Percentiles rank a stretch among this genome's conserved stretches.
phyloP scores from a whole-genome alignment of 768 basidiomycete species.

The Mycena sanguinolenta region DNA sequence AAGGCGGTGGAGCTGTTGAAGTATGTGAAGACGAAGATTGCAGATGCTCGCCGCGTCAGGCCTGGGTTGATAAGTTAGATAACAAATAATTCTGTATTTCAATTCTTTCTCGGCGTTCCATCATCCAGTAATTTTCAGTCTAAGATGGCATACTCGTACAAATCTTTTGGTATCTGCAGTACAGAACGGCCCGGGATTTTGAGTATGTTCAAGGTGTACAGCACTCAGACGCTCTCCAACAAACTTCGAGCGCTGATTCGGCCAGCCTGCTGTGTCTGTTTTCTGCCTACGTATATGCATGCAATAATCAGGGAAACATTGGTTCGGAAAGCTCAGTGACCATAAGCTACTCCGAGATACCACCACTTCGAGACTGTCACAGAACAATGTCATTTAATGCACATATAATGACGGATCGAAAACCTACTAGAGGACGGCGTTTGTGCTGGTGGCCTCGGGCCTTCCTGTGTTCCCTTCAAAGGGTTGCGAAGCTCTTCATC shows the following conservation, averaged over 20 bases:
- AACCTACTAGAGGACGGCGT: conserved; percentile 16
- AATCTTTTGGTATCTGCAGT: no score
- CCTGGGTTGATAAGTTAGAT: conserved; percentile 18
- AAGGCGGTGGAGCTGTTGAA: conserved; percentile 66
- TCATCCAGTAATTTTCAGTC: no score
- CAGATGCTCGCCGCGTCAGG: conserved; percentile 44
- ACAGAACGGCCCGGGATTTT: no score
- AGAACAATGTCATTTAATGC: neutral
- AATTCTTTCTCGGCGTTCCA: no score
- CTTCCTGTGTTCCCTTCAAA: conserved; percentile 8
- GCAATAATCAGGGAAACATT: no score
- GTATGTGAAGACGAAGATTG: conserved; percentile 61
- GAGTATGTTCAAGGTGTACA: no score
- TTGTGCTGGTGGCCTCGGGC: neutral
- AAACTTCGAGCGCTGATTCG: no score
- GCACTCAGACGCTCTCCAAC: no score
- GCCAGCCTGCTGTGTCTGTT: no score
- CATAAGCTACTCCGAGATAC: conserved; percentile 9
- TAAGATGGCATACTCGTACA: no score
- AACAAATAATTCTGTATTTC: neutral
- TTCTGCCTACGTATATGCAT: no score
- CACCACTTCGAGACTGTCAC: conserved; percentile 26
- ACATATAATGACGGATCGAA: neutral
- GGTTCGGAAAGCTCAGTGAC: neutral
- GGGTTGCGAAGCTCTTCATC: conserved; percentile 45